These are phyloP conservation scores for Luffa acutangula DNA, from an alignment of 306 rosid species.

Conservation along the genomic window DNA sequence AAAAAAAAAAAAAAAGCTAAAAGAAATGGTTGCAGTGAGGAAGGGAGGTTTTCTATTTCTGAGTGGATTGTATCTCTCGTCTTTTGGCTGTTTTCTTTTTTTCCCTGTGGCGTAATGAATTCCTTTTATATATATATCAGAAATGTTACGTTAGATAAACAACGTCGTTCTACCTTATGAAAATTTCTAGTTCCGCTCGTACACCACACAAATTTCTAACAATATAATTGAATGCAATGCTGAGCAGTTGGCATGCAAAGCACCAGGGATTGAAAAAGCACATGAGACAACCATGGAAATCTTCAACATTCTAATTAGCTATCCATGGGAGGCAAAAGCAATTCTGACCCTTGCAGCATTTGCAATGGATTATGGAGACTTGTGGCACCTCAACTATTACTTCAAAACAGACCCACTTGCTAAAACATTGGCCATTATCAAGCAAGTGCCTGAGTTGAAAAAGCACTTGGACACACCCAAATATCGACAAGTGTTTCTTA, in stretches of 20 bases:
- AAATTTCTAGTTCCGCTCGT: too few species aligned
- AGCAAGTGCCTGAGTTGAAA: neutral
- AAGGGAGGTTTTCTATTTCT: too few species aligned
- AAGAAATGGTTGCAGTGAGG: too few species aligned
- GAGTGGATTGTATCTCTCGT: too few species aligned
- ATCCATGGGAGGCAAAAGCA: conserved; percentile 14
- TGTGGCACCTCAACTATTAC: conserved; percentile 10
- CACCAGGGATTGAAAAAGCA: neutral
- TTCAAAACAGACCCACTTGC: neutral
- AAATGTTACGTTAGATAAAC: too few species aligned
- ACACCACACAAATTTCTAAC: neutral
- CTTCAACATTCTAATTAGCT: neutral
- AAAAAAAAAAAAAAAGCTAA: too few species aligned
- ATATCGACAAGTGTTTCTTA: neutral
- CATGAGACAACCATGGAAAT: conserved; percentile 9
- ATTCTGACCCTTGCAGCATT: conserved; percentile 5
- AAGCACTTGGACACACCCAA: neutral
- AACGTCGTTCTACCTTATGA: too few species aligned
- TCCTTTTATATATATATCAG: too few species aligned
- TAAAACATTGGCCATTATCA: conserved; percentile 1
- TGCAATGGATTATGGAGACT: conserved; percentile 7
- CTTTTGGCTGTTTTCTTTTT: too few species aligned
- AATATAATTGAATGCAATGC: neutral
- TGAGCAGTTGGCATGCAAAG: conserved; percentile 4
- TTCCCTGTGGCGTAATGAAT: too few species aligned